Evolutionary conservation across 2,329 filamentous ascomycete genomes (phyloP).

Genomic region (Endoconidiophora laricicola): DNA sequence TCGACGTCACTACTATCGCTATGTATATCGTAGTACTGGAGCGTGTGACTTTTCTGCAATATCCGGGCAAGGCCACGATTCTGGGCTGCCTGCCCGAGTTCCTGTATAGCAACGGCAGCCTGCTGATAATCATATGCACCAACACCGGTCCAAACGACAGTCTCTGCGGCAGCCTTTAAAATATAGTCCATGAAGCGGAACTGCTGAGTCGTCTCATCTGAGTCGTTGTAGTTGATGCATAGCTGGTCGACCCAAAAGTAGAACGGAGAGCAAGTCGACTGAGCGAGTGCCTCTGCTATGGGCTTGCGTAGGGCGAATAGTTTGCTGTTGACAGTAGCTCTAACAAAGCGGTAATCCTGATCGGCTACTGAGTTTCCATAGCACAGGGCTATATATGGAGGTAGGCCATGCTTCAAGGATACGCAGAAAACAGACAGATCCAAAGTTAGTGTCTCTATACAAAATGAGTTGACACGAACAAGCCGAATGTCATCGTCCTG

Average conservation of each 20-base stretch:
- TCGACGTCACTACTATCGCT: background rate
- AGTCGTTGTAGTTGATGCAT: constrained; percentile 10
- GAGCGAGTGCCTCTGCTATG: background rate
- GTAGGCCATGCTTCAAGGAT: background rate
- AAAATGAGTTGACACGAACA: no score
- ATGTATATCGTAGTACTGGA: background rate
- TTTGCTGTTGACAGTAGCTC: background rate
- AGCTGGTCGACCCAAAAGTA: constrained; percentile 13
- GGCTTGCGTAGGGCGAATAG: background rate
- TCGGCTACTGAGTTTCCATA: background rate
- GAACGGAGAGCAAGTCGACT: background rate
- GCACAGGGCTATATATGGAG: background rate
- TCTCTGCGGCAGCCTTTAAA: background rate
- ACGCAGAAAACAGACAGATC: background rate
- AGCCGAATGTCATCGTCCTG: no score
- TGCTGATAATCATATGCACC: background rate
- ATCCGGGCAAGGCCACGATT: background rate
- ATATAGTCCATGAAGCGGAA: background rate
- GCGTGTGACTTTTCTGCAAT: background rate
- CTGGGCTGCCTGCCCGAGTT: background rate
- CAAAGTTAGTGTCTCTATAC: no score
- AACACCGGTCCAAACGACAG: background rate
- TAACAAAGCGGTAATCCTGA: background rate
- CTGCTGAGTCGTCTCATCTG: constrained; percentile 6
- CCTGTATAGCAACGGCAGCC: background rate